phyloP scores from a whole-genome alignment of 148 eudicot genomes.

The Rhododendron mucronatum region DNA sequence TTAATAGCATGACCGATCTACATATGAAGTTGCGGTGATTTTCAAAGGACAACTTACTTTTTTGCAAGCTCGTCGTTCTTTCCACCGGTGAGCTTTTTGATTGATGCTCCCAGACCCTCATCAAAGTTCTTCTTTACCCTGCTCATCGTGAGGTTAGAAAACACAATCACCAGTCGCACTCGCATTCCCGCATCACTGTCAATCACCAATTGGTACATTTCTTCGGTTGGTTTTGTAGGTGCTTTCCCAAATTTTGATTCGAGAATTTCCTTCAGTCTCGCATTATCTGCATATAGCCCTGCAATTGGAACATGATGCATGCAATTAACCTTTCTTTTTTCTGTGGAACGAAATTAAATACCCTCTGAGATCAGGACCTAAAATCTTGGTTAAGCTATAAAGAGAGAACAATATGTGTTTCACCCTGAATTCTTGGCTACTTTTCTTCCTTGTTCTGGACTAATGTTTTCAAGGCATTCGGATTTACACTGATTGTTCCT shows the following conservation, averaged over 20 bases:
- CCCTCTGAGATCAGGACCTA: neutral
- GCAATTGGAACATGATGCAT: conserved; percentile 8
- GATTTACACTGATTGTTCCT: too few relatives aligned
- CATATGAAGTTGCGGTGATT: neutral
- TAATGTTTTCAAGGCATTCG: neutral
- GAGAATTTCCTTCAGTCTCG: conserved; percentile 34
- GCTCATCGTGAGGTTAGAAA: conserved; percentile 43
- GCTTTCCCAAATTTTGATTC: conserved; percentile 31
- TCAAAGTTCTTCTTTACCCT: conserved; percentile 47
- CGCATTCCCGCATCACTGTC: conserved; percentile 39
- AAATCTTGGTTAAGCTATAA: neutral
- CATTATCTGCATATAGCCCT: conserved; percentile 46
- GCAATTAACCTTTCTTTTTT: neutral
- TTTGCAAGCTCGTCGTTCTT: conserved; percentile 43
- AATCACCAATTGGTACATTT: conserved; percentile 42
- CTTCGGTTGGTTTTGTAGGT: conserved; percentile 42
- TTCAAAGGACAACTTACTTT: conserved; percentile 19
- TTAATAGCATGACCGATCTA: neutral
- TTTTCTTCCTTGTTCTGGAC: neutral
- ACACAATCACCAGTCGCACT: conserved; percentile 39
- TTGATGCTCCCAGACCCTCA: conserved; percentile 47
- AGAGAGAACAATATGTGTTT: neutral
- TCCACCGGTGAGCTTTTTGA: conserved; percentile 48
- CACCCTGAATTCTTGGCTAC: neutral
- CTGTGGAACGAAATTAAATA: neutral